Percentiles rank a stretch among this genome's conserved stretches.
These are phyloP conservation scores for Fusarium beomiforme DNA, from an alignment of 2,329 filamentous ascomycete species.

Conservation along the genomic window DNA sequence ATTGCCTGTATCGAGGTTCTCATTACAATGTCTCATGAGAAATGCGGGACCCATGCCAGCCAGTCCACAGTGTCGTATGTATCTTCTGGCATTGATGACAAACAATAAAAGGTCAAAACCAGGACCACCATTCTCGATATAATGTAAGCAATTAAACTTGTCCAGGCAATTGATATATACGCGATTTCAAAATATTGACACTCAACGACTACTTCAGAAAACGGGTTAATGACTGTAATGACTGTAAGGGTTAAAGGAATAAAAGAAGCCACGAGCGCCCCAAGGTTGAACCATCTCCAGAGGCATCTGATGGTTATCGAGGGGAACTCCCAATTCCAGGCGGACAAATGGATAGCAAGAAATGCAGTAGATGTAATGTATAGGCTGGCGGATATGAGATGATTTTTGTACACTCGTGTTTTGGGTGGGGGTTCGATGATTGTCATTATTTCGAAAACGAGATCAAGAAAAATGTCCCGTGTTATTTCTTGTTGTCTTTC, in stretches of 20 bases:
- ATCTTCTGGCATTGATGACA: neutral
- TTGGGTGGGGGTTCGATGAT: too few species aligned
- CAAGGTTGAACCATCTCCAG: rapidly evolving
- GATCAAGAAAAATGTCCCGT: rapidly evolving
- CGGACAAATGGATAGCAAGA: rapidly evolving
- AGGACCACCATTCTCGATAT: rapidly evolving
- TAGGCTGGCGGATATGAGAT: rapidly evolving
- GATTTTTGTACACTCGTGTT: too few species aligned
- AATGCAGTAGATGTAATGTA: neutral
- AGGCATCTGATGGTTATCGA: rapidly evolving
- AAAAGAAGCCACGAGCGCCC: neutral
- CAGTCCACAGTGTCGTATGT: neutral
- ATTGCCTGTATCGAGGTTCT: rapidly evolving
- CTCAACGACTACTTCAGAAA: too few species aligned
- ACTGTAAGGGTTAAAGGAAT: neutral
- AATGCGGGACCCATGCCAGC: neutral
- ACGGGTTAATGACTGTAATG: too few species aligned
- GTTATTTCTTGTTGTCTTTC: neutral
- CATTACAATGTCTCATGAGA: neutral
- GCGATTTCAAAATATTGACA: too few species aligned
- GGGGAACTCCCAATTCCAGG: neutral
- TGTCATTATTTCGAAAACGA: neutral
- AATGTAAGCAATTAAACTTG: neutral
- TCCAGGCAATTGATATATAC: too few species aligned
- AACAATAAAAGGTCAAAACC: rapidly evolving